Evolutionary conservation across 345 rosid species (phyloP).

Genomic region (Lagerstroemia speciosa): DNA sequence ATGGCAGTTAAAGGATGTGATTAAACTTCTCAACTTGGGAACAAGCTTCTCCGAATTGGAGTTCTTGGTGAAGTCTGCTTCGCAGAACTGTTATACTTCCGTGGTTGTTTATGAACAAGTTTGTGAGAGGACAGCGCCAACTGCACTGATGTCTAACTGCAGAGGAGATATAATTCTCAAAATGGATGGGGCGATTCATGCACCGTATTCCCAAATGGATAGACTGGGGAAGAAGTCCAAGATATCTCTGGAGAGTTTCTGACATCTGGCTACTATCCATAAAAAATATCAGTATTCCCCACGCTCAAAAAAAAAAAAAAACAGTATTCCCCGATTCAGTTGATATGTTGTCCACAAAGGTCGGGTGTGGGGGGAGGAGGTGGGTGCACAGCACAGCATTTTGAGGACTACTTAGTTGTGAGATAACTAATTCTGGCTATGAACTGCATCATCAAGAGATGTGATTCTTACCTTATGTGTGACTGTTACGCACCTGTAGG

Average conservation of each 20-base stretch:
- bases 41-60: background rate
- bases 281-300: too few species aligned
- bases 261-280: too few species aligned
- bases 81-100: background rate
- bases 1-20: background rate
- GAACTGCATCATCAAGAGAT: background rate
- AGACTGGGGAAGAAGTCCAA: background rate
- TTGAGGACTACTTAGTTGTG: background rate
- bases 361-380: too few species aligned
- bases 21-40: background rate
- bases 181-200: background rate
- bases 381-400: background rate
- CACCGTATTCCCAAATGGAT: background rate
- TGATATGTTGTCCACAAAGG: background rate
- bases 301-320: too few species aligned
- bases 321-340: too few species aligned
- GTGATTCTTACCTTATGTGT: background rate
- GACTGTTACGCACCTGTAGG: too few species aligned
- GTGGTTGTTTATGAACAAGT: background rate
- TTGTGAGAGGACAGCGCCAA: background rate
- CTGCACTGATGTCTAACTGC: background rate
- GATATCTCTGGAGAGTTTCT: background rate
- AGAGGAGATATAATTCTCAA: background rate
- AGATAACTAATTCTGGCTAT: background rate
- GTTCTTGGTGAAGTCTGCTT: background rate